Evolutionary conservation across 345 rosid genomes (phyloP).

Genomic region (Capsella bursapastoris): DNA sequence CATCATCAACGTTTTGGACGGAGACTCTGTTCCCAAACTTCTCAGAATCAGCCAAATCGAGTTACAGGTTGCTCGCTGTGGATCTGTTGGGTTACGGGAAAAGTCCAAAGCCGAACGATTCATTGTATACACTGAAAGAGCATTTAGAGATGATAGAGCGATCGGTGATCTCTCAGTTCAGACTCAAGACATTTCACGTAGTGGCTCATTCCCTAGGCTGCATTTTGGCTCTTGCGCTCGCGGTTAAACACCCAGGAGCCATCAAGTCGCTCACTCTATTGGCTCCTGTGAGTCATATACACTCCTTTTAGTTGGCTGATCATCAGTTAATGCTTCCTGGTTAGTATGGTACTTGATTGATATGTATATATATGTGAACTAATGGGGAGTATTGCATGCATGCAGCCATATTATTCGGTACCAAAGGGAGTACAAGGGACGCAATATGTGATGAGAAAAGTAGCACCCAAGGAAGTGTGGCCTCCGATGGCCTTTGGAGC

Average conservation of each 20-base stretch:
- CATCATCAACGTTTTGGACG: constrained; percentile 96
- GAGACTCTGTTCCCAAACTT: constrained; percentile 95
- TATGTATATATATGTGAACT: not conserved
- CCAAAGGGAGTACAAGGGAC: constrained; percentile 77
- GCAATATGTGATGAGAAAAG: constrained; percentile 76
- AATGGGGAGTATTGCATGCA: not conserved
- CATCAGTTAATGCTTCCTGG: not conserved
- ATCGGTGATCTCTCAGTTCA: constrained; percentile 65
- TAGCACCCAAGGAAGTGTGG: constrained; percentile 91
- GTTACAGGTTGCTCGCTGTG: constrained; percentile 73
- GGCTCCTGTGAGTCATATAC: constrained; percentile 72
- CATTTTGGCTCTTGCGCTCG: constrained; percentile 92
- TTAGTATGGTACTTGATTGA: not conserved
- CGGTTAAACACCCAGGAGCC: constrained; percentile 76
- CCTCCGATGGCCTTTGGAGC: constrained; percentile 84
- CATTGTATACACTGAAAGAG: constrained; percentile 85
- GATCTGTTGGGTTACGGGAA: constrained; percentile 91
- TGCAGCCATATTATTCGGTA: constrained; percentile 85
- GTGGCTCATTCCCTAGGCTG: constrained; percentile 99
- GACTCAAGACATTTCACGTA: constrained; percentile 85
- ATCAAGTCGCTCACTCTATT: constrained; percentile 86
- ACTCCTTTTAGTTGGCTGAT: not conserved
- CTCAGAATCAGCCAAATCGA: constrained; percentile 65
- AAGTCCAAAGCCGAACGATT: constrained; percentile 96
- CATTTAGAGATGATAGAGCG: constrained; percentile 92